These are phyloP conservation scores for Neofusicoccum sp. DNA, from an alignment of 2,329 filamentous ascomycete species.

Conservation along the genomic window DNA sequence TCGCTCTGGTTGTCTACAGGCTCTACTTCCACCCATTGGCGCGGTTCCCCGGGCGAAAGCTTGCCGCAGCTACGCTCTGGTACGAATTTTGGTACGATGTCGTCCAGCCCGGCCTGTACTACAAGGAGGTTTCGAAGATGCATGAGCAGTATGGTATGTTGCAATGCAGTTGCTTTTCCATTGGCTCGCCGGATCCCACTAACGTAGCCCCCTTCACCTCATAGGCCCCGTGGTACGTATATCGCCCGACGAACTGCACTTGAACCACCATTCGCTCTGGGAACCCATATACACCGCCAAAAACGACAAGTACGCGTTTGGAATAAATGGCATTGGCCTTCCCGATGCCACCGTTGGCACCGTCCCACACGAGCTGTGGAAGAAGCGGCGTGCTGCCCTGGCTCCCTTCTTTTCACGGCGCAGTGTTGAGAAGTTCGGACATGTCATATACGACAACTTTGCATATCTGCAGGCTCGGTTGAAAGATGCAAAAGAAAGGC, in stretches of 20 bases:
- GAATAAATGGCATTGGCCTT: constrained; percentile 27
- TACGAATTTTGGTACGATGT: constrained; percentile 24
- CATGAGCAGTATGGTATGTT: constrained; percentile 22
- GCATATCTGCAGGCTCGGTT: not conserved
- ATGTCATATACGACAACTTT: constrained; percentile 4
- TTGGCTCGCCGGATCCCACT: not conserved
- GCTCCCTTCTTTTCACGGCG: constrained; percentile 37
- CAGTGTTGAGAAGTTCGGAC: constrained; percentile 19
- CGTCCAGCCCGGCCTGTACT: constrained; percentile 13
- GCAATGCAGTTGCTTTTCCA: not conserved
- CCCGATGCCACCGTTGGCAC: constrained; percentile 26
- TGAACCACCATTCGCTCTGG: constrained; percentile 15
- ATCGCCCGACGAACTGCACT: constrained; percentile 25
- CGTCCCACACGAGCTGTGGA: constrained; percentile 31
- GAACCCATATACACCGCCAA: constrained; percentile 29
- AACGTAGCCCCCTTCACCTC: not conserved
- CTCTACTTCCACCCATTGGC: not conserved
- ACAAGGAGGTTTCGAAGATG: constrained; percentile 18
- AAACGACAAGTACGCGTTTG: constrained; percentile 25
- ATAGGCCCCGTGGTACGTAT: constrained; percentile 27
- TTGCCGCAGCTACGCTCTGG: constrained; percentile 22
- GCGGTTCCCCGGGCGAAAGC: constrained; percentile 19
- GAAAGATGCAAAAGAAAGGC: not conserved
- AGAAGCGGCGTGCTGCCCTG: constrained; percentile 30
- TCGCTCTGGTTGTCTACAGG: not conserved